These are phyloP conservation scores for Candida krabiensis DNA, from an alignment of 805 yeast species.

Conservation along the genomic window DNA sequence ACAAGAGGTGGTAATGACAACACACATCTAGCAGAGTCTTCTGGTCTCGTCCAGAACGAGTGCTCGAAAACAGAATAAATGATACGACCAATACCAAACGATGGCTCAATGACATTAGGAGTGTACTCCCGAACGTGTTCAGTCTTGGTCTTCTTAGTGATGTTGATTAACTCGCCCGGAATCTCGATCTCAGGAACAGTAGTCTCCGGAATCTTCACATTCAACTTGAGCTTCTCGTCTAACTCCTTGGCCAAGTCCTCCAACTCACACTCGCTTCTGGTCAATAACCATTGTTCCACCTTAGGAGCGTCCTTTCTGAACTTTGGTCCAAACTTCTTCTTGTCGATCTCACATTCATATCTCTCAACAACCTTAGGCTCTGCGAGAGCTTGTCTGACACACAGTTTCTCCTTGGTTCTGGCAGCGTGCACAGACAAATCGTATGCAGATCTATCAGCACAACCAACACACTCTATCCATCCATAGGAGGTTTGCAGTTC, in stretches of 20 bases:
- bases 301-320: conserved; percentile 96
- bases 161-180: conserved; percentile 67
- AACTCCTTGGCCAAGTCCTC: conserved; percentile 75
- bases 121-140: conserved; percentile 94
- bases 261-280: conserved; percentile 81
- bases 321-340: conserved; percentile 96
- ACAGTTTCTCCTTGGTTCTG: conserved; percentile 90
- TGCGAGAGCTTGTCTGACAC: conserved; percentile 86
- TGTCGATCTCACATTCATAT: conserved; percentile 83
- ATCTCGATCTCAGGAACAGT: conserved; percentile 58
- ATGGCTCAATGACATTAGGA: conserved; percentile 98
- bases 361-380: conserved; percentile 81
- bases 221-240: conserved; percentile 58
- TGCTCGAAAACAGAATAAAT: conserved; percentile 92
- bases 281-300: conserved; percentile 76
- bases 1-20: conserved; percentile 91
- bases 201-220: conserved; percentile 65
- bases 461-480: conserved; percentile 99
- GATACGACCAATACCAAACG: conserved; percentile 98
- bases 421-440: conserved; percentile 95
- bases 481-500: conserved; percentile 95
- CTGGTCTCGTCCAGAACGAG: conserved; percentile 92
- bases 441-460: conserved; percentile 99
- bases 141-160: conserved; percentile 74
- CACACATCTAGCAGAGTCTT: conserved; percentile 77